Conservation (phyloP, 2,329 filamentous ascomycete species). For the Clonostachys rhizophaga region DNA sequence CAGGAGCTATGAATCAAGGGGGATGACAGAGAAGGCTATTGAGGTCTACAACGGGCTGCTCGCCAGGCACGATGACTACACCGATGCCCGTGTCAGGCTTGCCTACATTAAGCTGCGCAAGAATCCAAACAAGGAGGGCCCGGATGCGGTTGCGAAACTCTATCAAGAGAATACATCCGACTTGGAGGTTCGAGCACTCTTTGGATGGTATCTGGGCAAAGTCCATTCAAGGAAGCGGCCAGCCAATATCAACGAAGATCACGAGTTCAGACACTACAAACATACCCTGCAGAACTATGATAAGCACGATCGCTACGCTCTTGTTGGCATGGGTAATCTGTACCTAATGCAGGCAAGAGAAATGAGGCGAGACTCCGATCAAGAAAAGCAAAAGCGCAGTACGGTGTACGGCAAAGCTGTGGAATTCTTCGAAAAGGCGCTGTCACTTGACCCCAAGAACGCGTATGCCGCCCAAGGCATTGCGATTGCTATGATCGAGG, state of each 20-base stretch:
- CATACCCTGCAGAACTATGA: constrained; percentile 91
- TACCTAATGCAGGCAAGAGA: constrained; percentile 83
- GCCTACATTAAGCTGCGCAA: constrained; percentile 85
- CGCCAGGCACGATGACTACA: constrained; percentile 83
- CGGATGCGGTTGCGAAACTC: constrained; percentile 78
- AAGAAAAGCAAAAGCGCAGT: constrained; percentile 85
- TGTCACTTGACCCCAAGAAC: constrained; percentile 92
- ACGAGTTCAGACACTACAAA: constrained; percentile 92
- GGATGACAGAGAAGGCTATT: constrained; percentile 75
- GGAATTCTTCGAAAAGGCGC: constrained; percentile 96
- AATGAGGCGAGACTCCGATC: constrained; percentile 86
- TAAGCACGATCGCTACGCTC: constrained; percentile 95
- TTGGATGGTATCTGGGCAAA: constrained; percentile 92
- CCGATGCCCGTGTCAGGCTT: constrained; percentile 81
- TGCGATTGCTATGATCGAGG: constrained; percentile 89
- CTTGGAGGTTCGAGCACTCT: constrained; percentile 85
- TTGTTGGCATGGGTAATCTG: constrained; percentile 96
- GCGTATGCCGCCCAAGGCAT: constrained; percentile 95
- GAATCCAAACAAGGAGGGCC: constrained; percentile 79
- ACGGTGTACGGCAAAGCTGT: constrained; percentile 87
- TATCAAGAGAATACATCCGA: constrained; percentile 82
- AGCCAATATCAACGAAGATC: constrained; percentile 78
- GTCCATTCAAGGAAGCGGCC: constrained; percentile 74
- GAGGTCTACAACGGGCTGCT: constrained; percentile 85
- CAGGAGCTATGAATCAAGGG: constrained; percentile 84